These are phyloP conservation scores for Fusarium anguioides DNA, from an alignment of 2,329 filamentous ascomycete genomes.

Conservation along the genomic window DNA sequence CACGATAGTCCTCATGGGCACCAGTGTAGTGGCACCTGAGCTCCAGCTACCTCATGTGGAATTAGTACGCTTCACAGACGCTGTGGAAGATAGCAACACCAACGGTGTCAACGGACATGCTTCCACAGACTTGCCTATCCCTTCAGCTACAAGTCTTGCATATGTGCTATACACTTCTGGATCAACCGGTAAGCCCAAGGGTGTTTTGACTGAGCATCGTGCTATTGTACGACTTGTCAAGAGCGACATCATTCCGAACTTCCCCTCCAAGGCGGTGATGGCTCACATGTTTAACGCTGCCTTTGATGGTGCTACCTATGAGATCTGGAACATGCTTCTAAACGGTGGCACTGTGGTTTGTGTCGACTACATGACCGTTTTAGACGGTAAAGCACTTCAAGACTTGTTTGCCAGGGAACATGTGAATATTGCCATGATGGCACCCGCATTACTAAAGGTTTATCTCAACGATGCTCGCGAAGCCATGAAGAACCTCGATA, in stretches of 20 bases:
- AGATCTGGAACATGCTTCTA: conserved; percentile 35
- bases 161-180: conserved; percentile 63
- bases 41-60: not conserved
- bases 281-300: conserved; percentile 36
- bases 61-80: not conserved
- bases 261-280: not conserved
- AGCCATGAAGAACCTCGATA: conserved; percentile 7
- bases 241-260: conserved; percentile 5
- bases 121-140: not conserved
- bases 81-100: not conserved
- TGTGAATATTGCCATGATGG: conserved; percentile 8
- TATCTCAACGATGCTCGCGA: conserved; percentile 9
- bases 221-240: conserved; percentile 24
- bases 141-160: conserved; percentile 10
- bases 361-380: conserved; percentile 23
- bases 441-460: conserved; percentile 30
- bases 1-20: conserved; percentile 25
- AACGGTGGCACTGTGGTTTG: conserved; percentile 37
- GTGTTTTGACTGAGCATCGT: conserved; percentile 53
- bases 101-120: accelerated
- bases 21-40: not conserved
- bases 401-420: conserved; percentile 6
- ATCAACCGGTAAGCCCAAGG: conserved; percentile 62
- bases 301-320: conserved; percentile 36
- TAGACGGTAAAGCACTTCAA: conserved; percentile 22